Percentiles rank a stretch among this genome's conserved stretches.
phyloP scores from a whole-genome alignment of 1,139 yeast genomes.

The Geotrichum bryndzae region DNA sequence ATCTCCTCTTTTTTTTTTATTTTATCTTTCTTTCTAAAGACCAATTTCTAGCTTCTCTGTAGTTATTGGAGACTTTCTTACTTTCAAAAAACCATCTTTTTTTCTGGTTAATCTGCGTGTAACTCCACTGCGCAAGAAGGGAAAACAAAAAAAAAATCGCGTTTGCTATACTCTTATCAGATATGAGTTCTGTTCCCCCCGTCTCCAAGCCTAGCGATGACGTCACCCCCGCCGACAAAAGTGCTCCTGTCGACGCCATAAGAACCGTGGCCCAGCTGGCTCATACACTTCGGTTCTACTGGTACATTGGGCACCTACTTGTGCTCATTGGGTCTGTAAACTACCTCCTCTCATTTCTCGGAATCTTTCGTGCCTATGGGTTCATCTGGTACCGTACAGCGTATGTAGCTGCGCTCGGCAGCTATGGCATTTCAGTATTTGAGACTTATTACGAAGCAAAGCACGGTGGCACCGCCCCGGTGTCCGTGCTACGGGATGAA shows the following conservation, averaged over 20 bases:
- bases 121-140: too few relatives aligned
- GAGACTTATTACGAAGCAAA: slow-evolving; percentile 1
- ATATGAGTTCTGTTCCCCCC: too few relatives aligned
- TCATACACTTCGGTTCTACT: neutral
- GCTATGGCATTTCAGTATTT: neutral
- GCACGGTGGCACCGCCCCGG: neutral
- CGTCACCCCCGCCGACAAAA: neutral
- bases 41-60: neutral
- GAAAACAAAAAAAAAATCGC: too few relatives aligned
- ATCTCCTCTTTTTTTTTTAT: too few relatives aligned
- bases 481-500: neutral
- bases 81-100: too few relatives aligned
- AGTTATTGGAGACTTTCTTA: neutral
- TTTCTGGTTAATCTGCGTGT: too few relatives aligned
- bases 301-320: slow-evolving; percentile 1
- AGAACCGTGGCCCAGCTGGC: neutral
- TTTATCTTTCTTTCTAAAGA: neutral
- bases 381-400: slow-evolving; percentile 1
- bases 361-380: neutral
- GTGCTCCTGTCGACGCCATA: neutral
- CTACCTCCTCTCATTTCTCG: neutral
- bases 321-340: neutral
- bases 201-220: neutral
- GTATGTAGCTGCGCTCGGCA: neutral
- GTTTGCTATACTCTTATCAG: too few relatives aligned